These are phyloP conservation scores for Fraxinus platypoda DNA, from an alignment of 305 asterid genomes.

Conservation along the genomic window DNA sequence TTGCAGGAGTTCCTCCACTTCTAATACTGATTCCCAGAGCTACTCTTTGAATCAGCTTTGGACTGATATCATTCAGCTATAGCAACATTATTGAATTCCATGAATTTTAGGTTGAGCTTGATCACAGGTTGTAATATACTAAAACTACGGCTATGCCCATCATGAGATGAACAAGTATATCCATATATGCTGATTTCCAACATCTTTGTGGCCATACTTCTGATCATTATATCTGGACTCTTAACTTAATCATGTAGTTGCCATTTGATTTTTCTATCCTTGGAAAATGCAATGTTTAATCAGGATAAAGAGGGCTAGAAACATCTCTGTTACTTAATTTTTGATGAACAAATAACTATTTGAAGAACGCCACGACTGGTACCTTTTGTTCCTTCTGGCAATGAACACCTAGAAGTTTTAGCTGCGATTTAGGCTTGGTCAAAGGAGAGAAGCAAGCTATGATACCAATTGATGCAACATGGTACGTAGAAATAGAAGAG, in stretches of 20 bases:
- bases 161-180: background rate
- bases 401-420: background rate
- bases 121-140: background rate
- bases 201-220: background rate
- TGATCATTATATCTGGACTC: background rate
- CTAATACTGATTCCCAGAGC: background rate
- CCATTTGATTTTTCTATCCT: background rate
- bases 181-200: background rate
- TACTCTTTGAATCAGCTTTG: background rate
- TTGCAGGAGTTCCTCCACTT: background rate
- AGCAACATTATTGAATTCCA: background rate
- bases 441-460: background rate
- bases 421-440: background rate
- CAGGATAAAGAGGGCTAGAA: background rate
- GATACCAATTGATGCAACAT: background rate
- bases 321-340: background rate
- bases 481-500: background rate
- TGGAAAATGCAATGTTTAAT: background rate
- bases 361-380: background rate
- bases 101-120: background rate
- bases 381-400: background rate
- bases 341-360: background rate
- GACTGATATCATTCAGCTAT: background rate
- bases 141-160: background rate
- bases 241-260: background rate